A percentile compares a stretch with the other conserved stretches of the same genome.
These are phyloP conservation scores for Shiraia sp. DNA, from an alignment of 2,329 filamentous ascomycete genomes.

Conservation along the genomic window DNA sequence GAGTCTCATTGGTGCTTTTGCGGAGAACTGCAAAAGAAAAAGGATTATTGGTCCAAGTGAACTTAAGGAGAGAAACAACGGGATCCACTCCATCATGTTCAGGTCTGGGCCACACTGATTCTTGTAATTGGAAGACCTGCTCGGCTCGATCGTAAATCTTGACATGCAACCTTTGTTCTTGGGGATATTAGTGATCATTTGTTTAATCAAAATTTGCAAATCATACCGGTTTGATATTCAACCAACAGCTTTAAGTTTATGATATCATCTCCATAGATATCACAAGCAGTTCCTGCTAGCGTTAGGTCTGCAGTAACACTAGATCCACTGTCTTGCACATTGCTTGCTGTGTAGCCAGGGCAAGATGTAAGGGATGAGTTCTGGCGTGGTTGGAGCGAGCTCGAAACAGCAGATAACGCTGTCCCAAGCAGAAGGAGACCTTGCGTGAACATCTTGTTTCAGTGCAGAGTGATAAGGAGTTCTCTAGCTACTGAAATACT, in stretches of 20 bases:
- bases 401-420: constrained; percentile 22
- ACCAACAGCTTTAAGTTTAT: constrained; percentile 59
- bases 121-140: constrained; percentile 73
- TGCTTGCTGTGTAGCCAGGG: constrained; percentile 68
- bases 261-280: constrained; percentile 63
- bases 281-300: constrained; percentile 68
- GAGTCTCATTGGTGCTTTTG: constrained; percentile 58
- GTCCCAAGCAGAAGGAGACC: constrained; percentile 25
- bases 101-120: constrained; percentile 66
- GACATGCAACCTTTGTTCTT: constrained; percentile 69
- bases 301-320: constrained; percentile 69
- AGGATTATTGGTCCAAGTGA: constrained; percentile 59
- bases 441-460: constrained; percentile 32
- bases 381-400: constrained; percentile 21
- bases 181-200: constrained; percentile 53
- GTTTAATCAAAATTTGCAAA: constrained; percentile 65
- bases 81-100: constrained; percentile 33
- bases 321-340: constrained; percentile 56
- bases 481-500: too few species aligned
- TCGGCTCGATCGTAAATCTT: constrained; percentile 71
- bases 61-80: constrained; percentile 54
- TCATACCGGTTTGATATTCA: constrained; percentile 62
- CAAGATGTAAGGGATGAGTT: constrained; percentile 48
- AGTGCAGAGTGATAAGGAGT: too few species aligned
- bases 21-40: constrained; percentile 70